A percentile compares a stretch with the other conserved stretches of the same genome.
Conservation (phyloP, 306 rosid species). For the Prosopis cineraria region DNA sequence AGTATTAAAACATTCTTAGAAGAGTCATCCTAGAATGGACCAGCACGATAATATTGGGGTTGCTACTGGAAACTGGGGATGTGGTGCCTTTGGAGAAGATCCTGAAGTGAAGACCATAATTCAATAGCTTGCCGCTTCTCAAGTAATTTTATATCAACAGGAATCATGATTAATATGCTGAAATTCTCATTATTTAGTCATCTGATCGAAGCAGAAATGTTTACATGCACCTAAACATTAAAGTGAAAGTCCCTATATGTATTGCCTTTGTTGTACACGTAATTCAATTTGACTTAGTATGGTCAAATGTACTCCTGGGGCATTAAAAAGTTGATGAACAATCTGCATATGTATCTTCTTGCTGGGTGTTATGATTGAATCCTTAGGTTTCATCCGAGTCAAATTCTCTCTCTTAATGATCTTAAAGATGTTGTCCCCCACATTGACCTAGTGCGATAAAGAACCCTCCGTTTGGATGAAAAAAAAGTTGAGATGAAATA, state of each 20-base stretch:
- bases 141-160: constrained; percentile 54
- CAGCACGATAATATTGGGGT: constrained; percentile 54
- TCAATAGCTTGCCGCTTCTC: constrained; percentile 98
- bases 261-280: background rate
- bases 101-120: constrained; percentile 80
- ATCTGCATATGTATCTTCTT: too few relatives aligned
- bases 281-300: background rate
- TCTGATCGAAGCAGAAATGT: constrained; percentile 1
- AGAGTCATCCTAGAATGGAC: constrained; percentile 30
- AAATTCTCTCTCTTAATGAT: background rate
- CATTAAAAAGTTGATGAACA: background rate
- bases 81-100: constrained; percentile 96
- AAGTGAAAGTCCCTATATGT: background rate
- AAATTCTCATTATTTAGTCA: background rate
- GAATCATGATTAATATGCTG: background rate
- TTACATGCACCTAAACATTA: background rate
- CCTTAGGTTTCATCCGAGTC: background rate
- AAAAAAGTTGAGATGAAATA: too few relatives aligned
- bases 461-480: too few relatives aligned
- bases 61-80: constrained; percentile 97
- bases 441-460: background rate
- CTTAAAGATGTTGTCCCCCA: background rate
- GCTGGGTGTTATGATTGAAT: background rate
- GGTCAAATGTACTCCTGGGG: background rate
- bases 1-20: constrained; percentile 34